phyloP scores from a whole-genome alignment of 2,329 filamentous ascomycete genomes.

The Microdochium paspali region DNA sequence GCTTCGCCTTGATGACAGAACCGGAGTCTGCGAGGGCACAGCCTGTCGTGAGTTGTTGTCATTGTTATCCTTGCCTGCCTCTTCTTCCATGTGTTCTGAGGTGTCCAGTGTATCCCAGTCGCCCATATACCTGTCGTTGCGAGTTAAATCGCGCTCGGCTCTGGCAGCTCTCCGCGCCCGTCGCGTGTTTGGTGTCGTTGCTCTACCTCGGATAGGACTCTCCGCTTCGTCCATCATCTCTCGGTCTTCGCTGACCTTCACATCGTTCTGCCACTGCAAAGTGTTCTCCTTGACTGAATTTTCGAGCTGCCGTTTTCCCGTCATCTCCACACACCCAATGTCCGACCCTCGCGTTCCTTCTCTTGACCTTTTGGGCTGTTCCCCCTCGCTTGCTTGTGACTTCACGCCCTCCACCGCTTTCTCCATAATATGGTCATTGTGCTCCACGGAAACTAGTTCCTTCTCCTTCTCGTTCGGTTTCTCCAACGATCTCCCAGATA shows the following conservation, averaged over 20 bases:
- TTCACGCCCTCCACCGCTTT: neutral
- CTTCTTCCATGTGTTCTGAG: conserved; percentile 14
- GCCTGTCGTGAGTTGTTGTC: conserved; percentile 7
- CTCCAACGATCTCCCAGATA: neutral
- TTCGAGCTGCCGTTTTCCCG: conserved; percentile 12
- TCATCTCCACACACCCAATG: neutral
- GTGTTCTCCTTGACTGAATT: conserved; percentile 23
- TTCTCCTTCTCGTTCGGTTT: neutral
- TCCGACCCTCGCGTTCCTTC: neutral
- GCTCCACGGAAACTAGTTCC: neutral
- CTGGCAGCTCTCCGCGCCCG: neutral
- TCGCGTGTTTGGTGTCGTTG: neutral
- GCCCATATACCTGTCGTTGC: neutral
- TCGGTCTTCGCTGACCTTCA: conserved; percentile 27
- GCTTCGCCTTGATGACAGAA: conserved; percentile 6
- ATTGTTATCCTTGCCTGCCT: conserved; percentile 19
- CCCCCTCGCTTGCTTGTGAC: neutral
- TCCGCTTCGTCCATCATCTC: conserved; percentile 21
- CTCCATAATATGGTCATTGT: neutral
- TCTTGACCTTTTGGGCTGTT: neutral
- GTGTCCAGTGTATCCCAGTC: neutral
- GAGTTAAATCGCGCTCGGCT: neutral
- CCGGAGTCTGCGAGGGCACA: neutral
- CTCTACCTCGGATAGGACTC: neutral
- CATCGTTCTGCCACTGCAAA: conserved; percentile 23